A percentile compares a stretch with the other conserved stretches of the same genome.
phyloP scores from a whole-genome alignment of 805 yeast species.

The Kazachstania psychrophila region DNA sequence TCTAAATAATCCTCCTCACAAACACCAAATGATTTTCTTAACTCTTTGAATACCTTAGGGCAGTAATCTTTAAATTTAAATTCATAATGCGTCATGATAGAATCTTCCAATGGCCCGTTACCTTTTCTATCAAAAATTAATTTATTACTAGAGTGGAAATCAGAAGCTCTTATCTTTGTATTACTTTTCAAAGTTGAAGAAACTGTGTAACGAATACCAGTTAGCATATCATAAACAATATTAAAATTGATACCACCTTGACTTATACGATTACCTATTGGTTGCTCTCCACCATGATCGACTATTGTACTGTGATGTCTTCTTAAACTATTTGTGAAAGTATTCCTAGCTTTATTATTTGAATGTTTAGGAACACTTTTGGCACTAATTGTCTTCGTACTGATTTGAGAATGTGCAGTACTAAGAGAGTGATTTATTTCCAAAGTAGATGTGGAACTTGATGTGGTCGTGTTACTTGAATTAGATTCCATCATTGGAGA shows the following conservation, averaged over 20 bases:
- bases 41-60: slow-evolving; percentile 87
- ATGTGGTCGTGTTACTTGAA: slow-evolving; percentile 1
- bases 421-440: background rate
- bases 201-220: slow-evolving; percentile 91
- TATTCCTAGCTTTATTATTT: background rate
- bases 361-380: background rate
- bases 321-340: background rate
- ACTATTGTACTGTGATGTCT: slow-evolving; percentile 1
- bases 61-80: slow-evolving; percentile 94
- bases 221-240: slow-evolving; percentile 91
- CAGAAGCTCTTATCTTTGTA: slow-evolving; percentile 50
- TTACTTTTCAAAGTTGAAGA: slow-evolving; percentile 43
- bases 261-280: slow-evolving; percentile 62
- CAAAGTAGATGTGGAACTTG: background rate
- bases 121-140: slow-evolving; percentile 83
- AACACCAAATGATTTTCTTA: slow-evolving; percentile 68
- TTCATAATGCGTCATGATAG: slow-evolving; percentile 49
- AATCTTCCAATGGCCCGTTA: slow-evolving; percentile 49
- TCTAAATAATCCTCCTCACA: slow-evolving; percentile 93
- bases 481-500: slow-evolving; percentile 5
- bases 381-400: background rate
- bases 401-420: background rate
- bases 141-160: slow-evolving; percentile 64
- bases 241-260: slow-evolving; percentile 91
- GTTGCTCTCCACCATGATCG: slow-evolving; percentile 2